Base-by-base conservation (phyloP, 2,329 filamentous ascomycete genomes). In the Myriosclerotinia duriaeana region DNA sequence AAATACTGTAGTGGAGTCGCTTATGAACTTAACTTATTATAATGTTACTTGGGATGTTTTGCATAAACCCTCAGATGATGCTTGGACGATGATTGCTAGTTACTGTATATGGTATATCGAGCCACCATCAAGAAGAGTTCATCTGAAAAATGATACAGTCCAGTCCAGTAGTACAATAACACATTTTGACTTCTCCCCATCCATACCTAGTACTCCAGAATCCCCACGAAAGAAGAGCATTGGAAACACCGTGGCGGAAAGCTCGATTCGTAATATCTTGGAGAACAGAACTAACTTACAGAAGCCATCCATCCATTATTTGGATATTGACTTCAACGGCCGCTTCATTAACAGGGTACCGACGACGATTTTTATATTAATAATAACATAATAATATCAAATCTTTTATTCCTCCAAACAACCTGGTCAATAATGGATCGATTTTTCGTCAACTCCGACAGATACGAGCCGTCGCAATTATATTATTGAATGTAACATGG, bases 381-480 rank as follows among this genome's bases (percentile, higher is more conserved):
- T 42, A 9, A 42, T 12, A 42, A 42, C 5, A 5, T 4, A 17
- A 20, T 20, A 46, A 34, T 34, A 59, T 59, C 54, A 56, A 56
- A 56, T 56, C 54, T 46, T 26, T 26, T 15, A 46, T 59, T 46
- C 40, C 40, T 46, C 36, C 7, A 46, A 59, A 34, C 17, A 59
- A 36, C 40, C 38, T 34, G 40, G 30, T 34, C 6, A 15, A 46
- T 46, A 44, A 44, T 44, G 15, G 42, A 44, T 44, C 17, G 17
- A 34, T 36, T 46, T 30, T 40, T 46, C n/a, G 11, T 48, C 22
- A 17, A 22, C 36, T 36, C 20, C 42, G n/a, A 46, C 17, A 60
- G 42, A 60, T 60, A 60, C 56, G 42, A 60, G 30, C n/a, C n/a
- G 56, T 42, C 56, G 26, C 11, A n/a, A 46, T 59, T 36, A 15